These are phyloP conservation scores for Adansonia madagascariensis DNA, from an alignment of 441 rosid genomes.

Conservation along the genomic window DNA sequence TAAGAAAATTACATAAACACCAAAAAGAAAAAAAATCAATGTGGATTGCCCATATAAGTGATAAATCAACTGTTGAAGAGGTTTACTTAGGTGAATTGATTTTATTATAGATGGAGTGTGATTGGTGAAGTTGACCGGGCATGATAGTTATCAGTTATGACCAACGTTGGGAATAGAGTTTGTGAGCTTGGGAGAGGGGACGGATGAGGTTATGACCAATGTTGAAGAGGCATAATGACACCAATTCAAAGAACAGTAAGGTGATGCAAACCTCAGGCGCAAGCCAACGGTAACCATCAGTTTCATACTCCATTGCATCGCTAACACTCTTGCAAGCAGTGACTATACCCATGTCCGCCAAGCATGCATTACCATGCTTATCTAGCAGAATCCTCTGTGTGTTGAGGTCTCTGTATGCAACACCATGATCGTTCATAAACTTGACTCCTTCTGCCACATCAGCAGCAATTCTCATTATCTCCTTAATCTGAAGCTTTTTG, in stretches of 20 bases:
- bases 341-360: constrained; percentile 86
- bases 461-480: constrained; percentile 65
- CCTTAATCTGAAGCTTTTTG: constrained; percentile 82
- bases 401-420: constrained; percentile 82
- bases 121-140: neutral
- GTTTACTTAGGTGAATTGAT: constrained; percentile 16
- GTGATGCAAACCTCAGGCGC: constrained; percentile 84
- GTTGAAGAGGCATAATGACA: neutral
- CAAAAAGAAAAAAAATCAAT: constrained; percentile 9
- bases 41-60: neutral
- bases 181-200: neutral
- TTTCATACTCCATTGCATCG: constrained; percentile 89
- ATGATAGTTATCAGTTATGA: neutral
- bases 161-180: neutral
- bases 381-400: constrained; percentile 76
- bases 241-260: constrained; percentile 13
- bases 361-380: constrained; percentile 82
- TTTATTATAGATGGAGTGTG: constrained; percentile 7
- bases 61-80: constrained; percentile 12
- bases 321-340: constrained; percentile 85
- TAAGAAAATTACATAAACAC: constrained; percentile 18
- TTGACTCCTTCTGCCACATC: constrained; percentile 83
- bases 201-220: constrained; percentile 4
- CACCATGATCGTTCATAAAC: constrained; percentile 84
- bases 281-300: constrained; percentile 96